These are phyloP conservation scores for Ceratobasidium papillatum DNA, from an alignment of 1,284 basidiomycete species.

Conservation along the genomic window DNA sequence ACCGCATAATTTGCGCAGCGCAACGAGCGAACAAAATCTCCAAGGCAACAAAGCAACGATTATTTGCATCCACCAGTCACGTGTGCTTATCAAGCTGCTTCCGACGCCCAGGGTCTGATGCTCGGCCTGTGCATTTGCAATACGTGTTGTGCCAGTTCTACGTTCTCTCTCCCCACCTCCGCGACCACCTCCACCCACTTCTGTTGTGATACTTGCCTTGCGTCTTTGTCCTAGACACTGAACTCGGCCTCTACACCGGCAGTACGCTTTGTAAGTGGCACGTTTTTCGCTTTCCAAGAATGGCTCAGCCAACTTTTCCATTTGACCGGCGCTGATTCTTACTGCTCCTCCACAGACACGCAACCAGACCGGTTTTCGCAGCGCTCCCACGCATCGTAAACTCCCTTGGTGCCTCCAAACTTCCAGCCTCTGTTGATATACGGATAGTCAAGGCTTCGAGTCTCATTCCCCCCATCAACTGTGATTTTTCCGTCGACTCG, in stretches of 20 bases:
- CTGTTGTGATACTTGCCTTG: neutral
- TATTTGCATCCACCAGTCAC: neutral
- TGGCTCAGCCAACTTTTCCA: slow-evolving; percentile 9
- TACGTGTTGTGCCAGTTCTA: slow-evolving; percentile 34
- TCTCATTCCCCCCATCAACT: slow-evolving; percentile 17
- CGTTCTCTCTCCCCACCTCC: slow-evolving; percentile 23
- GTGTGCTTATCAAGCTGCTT: slow-evolving; percentile 6
- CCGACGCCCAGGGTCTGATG: slow-evolving; percentile 27
- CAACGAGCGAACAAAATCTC: neutral
- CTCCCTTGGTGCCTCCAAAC: neutral
- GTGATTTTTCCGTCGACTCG: slow-evolving; percentile 2
- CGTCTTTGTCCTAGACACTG: slow-evolving; percentile 6
- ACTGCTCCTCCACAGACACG: neutral
- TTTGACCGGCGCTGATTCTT: slow-evolving; percentile 18
- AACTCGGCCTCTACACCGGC: neutral
- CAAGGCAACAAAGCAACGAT: slow-evolving; percentile 12
- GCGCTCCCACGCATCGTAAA: neutral
- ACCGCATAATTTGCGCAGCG: neutral
- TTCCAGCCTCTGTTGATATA: neutral
- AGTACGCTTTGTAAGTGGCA: neutral
- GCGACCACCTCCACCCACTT: too few species aligned
- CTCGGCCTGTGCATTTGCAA: slow-evolving; percentile 38
- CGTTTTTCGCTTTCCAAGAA: neutral
- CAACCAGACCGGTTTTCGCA: slow-evolving; percentile 28
- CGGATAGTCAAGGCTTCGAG: neutral